These are phyloP conservation scores for Brassica balearica DNA, from an alignment of 441 rosid genomes.

Conservation along the genomic window DNA sequence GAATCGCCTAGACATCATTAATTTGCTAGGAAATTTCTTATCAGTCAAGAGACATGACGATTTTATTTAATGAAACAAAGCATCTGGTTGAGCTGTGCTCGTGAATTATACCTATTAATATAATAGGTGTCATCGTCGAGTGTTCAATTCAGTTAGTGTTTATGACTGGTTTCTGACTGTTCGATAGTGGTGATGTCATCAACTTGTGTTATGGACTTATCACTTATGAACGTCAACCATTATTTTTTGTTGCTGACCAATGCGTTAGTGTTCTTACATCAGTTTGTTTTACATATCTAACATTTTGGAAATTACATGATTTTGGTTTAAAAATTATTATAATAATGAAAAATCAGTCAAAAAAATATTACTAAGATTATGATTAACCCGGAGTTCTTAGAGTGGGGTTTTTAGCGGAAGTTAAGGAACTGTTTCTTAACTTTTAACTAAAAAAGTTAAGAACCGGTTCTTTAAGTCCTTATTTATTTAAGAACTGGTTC, in stretches of 20 bases:
- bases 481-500: no score
- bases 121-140: constrained; percentile 20
- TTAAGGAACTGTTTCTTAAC: no score
- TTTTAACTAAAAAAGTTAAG: no score
- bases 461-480: no score
- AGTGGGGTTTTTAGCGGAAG: no score
- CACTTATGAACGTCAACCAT: not conserved
- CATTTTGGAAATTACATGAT: not conserved
- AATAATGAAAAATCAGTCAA: no score
- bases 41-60: constrained; percentile 15
- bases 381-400: no score
- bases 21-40: constrained; percentile 33
- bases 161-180: constrained; percentile 27
- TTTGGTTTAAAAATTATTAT: not conserved
- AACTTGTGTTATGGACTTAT: not conserved
- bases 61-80: constrained; percentile 7
- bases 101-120: not conserved
- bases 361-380: no score
- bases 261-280: constrained; percentile 15
- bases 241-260: not conserved
- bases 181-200: constrained; percentile 17
- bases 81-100: not conserved
- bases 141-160: constrained; percentile 27
- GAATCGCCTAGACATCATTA: constrained; percentile 20
- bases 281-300: not conserved